Evolutionary conservation across 2,329 filamentous ascomycete genomes (phyloP), one percentile per base, ranked within the genome.

Genomic region (Orbilia ellipsospora): DNA sequence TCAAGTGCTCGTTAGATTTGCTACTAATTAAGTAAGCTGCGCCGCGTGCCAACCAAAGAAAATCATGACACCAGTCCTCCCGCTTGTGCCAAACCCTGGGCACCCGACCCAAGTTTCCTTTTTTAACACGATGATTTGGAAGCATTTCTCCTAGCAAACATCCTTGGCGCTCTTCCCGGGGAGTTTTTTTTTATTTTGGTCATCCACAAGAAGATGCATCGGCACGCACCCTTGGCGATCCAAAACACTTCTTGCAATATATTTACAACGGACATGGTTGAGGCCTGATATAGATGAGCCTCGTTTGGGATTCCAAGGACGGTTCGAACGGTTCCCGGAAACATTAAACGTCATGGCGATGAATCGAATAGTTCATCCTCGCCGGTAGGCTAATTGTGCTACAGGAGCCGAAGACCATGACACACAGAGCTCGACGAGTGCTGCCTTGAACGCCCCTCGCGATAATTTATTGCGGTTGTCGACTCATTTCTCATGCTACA

Each of bases 61-160:
- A 44, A 31, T 13, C 54, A 56, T 31, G 54, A 16, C 44, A 48
- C 15, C 23, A 23, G 23, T 23, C 28, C 64, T 52, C 64, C 64
- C 56, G 55, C 64, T 26, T 15, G 13, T 48, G 45, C 42, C 40
- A 45, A 20, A 28, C 62, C 61, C 52, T 57, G 50, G 44, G 56
- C 18, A 44, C 52, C 57, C 57, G 42, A 63, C 44, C 68, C 60
- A 42, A 31, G 72, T 75, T 75, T 69, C 72, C 64, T 69, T 57
- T 69, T 75, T 75, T 75, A 75, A 18, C 15, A 18, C 6, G 44
- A 48, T 74, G 72, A 75, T 75, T 75, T 75, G 72, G 72, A 75
- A 75, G 72, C 72, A 75, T 74, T 70, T 51, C 52, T 55, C 48
- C 48, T 40, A 13, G 40, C 52, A 70, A 60, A 56, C 57, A 55